phyloP scores from a whole-genome alignment of 2,329 filamentous ascomycete species.

The Teratosphaeriaceae sp. region DNA sequence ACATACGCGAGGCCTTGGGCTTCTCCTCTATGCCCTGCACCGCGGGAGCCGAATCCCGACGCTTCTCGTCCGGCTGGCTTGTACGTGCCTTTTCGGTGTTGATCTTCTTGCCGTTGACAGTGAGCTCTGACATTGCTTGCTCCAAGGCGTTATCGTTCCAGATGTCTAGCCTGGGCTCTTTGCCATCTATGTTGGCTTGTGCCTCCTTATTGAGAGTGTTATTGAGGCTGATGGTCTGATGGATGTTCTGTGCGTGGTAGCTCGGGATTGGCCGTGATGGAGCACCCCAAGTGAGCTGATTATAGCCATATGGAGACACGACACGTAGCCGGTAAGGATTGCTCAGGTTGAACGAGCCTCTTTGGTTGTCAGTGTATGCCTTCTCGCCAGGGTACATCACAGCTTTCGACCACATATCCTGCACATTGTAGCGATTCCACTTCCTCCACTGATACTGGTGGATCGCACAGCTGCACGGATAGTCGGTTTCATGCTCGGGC shows the following conservation, averaged over 20 bases:
- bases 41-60: background rate
- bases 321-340: slow-evolving; percentile 33
- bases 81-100: slow-evolving; percentile 1
- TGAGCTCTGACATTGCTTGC: slow-evolving; percentile 26
- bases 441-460: slow-evolving; percentile 35
- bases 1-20: slow-evolving; percentile 26
- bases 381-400: slow-evolving; percentile 44
- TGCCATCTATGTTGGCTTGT: slow-evolving; percentile 27
- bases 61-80: slow-evolving; percentile 8
- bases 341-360: slow-evolving; percentile 19
- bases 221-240: slow-evolving; percentile 33
- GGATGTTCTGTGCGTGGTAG: slow-evolving; percentile 30
- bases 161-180: slow-evolving; percentile 33
- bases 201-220: slow-evolving; percentile 31
- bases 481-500: slow-evolving; percentile 40
- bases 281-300: slow-evolving; percentile 15
- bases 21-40: background rate
- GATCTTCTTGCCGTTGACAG: slow-evolving; percentile 5
- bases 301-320: slow-evolving; percentile 31
- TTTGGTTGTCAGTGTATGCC: slow-evolving; percentile 26
- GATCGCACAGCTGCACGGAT: slow-evolving; percentile 35
- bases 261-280: slow-evolving; percentile 22
- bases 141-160: slow-evolving; percentile 31
- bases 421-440: slow-evolving; percentile 30
- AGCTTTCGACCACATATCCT: slow-evolving; percentile 39